These are phyloP conservation scores for Trichoderma breve DNA, from an alignment of 2,329 filamentous ascomycete genomes.

Conservation along the genomic window DNA sequence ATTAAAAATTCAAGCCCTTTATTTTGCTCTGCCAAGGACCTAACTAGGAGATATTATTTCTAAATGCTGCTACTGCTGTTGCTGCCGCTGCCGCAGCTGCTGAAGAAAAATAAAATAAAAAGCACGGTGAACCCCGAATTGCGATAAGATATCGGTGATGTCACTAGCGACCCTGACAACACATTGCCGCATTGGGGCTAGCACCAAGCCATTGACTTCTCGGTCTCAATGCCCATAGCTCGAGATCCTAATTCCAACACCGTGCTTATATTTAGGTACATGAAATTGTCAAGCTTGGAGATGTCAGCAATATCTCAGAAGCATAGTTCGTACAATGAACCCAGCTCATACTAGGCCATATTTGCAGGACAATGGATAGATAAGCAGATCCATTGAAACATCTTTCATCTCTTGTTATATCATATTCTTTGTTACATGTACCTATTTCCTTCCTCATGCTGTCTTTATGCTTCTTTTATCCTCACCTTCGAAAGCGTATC, in stretches of 20 bases:
- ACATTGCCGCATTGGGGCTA: background rate
- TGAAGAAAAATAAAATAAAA: background rate
- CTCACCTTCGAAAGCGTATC: background rate
- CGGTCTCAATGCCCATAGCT: background rate
- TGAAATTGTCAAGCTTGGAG: background rate
- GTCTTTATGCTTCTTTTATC: background rate
- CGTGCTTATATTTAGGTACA: no score
- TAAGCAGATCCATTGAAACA: background rate
- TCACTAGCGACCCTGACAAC: background rate
- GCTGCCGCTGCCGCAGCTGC: background rate
- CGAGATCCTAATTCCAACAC: background rate
- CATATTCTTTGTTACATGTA: background rate
- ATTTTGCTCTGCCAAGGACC: background rate
- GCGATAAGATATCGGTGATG: slow-evolving; percentile 12
- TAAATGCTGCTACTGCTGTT: background rate
- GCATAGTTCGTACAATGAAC: background rate
- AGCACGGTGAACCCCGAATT: background rate
- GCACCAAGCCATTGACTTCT: background rate
- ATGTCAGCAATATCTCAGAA: background rate
- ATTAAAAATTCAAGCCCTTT: background rate
- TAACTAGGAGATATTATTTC: background rate
- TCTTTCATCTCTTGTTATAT: background rate
- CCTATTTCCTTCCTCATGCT: background rate
- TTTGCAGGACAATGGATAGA: background rate
- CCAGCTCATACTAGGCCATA: background rate